Percentiles rank a stretch among this genome's conserved stretches.
These are phyloP conservation scores for Allium sativum DNA, from an alignment of 106 monocot species.

Conservation along the genomic window DNA sequence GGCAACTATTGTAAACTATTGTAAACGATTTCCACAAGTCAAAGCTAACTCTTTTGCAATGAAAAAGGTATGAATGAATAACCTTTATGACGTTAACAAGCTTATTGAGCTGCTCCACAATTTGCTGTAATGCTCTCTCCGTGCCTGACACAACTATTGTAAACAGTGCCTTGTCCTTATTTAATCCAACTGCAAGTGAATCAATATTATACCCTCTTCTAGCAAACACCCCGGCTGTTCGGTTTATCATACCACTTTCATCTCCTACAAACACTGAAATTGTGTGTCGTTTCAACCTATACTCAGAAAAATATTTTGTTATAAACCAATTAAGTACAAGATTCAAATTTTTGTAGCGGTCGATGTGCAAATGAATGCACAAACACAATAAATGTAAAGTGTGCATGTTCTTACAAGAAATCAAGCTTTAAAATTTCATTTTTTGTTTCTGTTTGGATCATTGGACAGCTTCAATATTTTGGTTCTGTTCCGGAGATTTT, in stretches of 20 bases:
- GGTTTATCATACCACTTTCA: conserved; percentile 89
- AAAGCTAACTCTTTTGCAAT: neutral
- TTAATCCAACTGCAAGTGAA: conserved; percentile 88
- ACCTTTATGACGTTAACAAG: conserved; percentile 84
- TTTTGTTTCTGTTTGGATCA: no score
- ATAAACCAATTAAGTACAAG: no score
- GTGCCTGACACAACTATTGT: conserved; percentile 88
- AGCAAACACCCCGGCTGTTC: conserved; percentile 86
- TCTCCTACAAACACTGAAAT: conserved; percentile 92
- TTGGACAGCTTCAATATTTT: no score
- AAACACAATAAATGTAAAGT: no score
- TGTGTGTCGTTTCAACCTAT: conserved; percentile 61
- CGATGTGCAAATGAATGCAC: no score
- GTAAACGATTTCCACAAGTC: no score
- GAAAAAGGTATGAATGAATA: neutral
- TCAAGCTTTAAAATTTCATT: no score
- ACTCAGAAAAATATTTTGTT: conserved; percentile 1
- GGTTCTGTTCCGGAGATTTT: no score
- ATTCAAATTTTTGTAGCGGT: no score
- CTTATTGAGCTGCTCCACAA: conserved; percentile 82
- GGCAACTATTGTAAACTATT: no score
- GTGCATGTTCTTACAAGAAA: no score
- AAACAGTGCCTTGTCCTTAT: conserved; percentile 83
- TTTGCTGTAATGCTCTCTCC: conserved; percentile 61
- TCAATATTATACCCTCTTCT: conserved; percentile 95